Evolutionary conservation across 2,329 filamentous ascomycete species (phyloP).

Genomic region (Fusarium denticulatum): DNA sequence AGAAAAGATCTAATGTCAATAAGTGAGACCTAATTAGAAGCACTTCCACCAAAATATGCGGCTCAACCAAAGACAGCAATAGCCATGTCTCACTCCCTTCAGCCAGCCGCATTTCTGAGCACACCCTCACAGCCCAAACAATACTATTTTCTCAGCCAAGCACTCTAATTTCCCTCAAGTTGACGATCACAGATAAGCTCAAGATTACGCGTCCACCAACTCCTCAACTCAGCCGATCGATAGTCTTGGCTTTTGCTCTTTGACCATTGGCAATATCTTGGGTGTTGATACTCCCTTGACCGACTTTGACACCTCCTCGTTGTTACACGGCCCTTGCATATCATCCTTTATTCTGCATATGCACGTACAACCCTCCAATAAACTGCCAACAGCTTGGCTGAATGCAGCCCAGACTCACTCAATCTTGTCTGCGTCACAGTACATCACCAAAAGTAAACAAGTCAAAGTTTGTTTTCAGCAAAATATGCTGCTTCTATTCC

Average conservation of each 20-base stretch:
- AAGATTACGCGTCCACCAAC: background rate
- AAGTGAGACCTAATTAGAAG: background rate
- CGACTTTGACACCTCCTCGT: background rate
- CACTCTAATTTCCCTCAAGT: constrained; percentile 13
- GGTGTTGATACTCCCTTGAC: background rate
- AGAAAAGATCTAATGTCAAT: background rate
- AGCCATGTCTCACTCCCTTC: constrained; percentile 7
- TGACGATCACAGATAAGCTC: constrained; percentile 11
- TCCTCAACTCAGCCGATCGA: background rate
- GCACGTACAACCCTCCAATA: background rate
- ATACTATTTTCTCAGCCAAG: background rate
- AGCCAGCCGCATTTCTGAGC: background rate
- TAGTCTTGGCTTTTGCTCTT: background rate
- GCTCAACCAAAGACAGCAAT: background rate
- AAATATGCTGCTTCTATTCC: constrained; percentile 11
- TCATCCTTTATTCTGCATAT: background rate
- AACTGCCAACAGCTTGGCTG: background rate
- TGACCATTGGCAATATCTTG: background rate
- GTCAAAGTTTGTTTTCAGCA: background rate
- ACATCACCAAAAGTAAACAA: background rate
- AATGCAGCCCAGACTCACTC: background rate
- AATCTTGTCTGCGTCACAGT: background rate
- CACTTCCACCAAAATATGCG: background rate
- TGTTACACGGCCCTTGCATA: constrained; percentile 16
- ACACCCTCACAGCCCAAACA: background rate